Evolutionary conservation across 495 filamentous ascomycete genomes (phyloP), one percentile per base, ranked within the genome.

Genomic region (Aspergillus sclerotiicarbonarius): DNA sequence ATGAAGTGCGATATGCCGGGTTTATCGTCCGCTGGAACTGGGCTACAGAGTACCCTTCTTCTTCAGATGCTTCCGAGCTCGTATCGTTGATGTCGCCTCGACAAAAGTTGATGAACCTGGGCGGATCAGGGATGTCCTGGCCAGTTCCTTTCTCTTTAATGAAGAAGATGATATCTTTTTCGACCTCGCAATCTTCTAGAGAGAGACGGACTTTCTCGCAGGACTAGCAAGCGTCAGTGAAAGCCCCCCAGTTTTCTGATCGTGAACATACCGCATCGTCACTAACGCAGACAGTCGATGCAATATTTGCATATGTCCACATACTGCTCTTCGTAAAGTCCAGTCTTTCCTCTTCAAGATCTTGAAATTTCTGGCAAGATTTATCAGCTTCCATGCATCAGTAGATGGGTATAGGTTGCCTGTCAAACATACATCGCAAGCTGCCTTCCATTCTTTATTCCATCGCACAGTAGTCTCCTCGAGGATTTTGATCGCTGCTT

Each of bases 21-120:
- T 98, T 98, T 72, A 96, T 96, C 12, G 87, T 90, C 54, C 95
- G 83, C 57, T 92, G 91, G 71, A 98, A 99, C 67, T 97, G 91
- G 13, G 95, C 95, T 18, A 97, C 90, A 0, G 90, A 94, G 60
- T 94, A 98, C 54, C 80, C 87, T 1, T 92, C 91, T 4, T 90
- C 90, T 18, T 96, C 92, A 0, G 90, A 92, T 21, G 82, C 77
- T 53, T 95, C 91, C 0, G 92, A 96, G 64, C 82, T 83, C 25
- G 82, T 82, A 59, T 97, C 94, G 43, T 89, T 84, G 33, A 88
- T 70, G 66, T 98, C 94, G 6, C 95, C 94, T 18, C 94, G 89
- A 69, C 90, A 92, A 74, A 96, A 99, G 77, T 99, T 96, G 81
- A 99, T 96, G 70, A 96, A 99, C 73, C 90, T 96, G 37, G 95